phyloP scores from a whole-genome alignment of 2,329 filamentous ascomycete genomes.

The Diplodia scrobiculata region DNA sequence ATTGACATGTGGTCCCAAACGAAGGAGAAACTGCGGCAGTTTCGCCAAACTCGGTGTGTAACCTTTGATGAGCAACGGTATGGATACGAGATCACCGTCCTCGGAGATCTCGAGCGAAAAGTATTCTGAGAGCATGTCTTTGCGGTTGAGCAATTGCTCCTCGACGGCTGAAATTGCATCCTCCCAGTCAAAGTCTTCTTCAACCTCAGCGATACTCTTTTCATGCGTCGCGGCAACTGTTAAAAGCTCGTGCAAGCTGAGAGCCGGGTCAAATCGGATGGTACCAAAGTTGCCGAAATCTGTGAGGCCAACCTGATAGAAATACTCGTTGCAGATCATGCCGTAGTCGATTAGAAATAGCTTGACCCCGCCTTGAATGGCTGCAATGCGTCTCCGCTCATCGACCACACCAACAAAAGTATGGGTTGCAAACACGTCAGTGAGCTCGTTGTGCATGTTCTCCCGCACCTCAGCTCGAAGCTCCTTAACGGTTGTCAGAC shows the following conservation, averaged over 20 bases:
- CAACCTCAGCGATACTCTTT: conserved; percentile 45
- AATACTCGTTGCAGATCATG: conserved; percentile 79
- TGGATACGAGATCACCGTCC: conserved; percentile 71
- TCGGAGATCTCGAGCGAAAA: conserved; percentile 83
- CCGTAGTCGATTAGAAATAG: conserved; percentile 94
- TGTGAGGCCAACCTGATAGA: conserved; percentile 91
- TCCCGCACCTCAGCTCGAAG: conserved; percentile 80
- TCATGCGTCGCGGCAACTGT: conserved; percentile 72
- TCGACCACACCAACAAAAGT: conserved; percentile 95
- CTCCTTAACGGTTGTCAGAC: conserved; percentile 80
- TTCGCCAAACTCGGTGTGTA: conserved; percentile 86
- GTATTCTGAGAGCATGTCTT: conserved; percentile 90
- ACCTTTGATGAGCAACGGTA: conserved; percentile 84
- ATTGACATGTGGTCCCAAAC: conserved; percentile 82
- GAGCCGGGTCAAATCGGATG: conserved; percentile 76
- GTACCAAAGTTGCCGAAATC: conserved; percentile 94
- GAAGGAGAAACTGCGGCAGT: conserved; percentile 82
- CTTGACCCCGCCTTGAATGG: conserved; percentile 89
- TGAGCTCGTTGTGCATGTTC: conserved; percentile 79
- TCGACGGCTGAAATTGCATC: conserved; percentile 67
- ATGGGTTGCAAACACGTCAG: conserved; percentile 81
- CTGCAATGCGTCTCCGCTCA: conserved; percentile 79
- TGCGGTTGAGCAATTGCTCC: conserved; percentile 69
- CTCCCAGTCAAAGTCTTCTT: conserved; percentile 64
- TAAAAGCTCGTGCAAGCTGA: conserved; percentile 71